Evolutionary conservation across 148 eudicot species (phyloP).

Genomic region (Pharnaceum exiguum): DNA sequence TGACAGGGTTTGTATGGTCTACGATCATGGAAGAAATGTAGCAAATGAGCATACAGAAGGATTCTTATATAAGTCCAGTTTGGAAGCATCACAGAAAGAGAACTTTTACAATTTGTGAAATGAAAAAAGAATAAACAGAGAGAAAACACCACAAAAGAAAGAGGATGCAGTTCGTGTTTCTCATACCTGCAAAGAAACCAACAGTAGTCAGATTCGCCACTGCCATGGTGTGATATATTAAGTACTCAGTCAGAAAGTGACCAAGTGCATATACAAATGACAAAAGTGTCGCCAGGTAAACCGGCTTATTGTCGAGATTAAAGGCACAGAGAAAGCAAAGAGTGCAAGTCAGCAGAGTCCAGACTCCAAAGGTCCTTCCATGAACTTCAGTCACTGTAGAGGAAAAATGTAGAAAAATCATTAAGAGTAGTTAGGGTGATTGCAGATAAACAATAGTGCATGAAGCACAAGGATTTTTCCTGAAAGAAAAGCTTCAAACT

Average conservation of each 20-base stretch:
- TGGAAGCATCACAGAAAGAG: background rate
- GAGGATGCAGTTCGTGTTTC: too few species aligned
- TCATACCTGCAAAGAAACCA: constrained; percentile 84
- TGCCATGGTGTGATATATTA: constrained; percentile 77
- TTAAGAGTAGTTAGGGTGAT: too few species aligned
- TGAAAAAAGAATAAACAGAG: background rate
- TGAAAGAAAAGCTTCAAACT: too few species aligned
- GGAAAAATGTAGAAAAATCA: constrained; percentile 7
- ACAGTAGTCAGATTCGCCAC: constrained; percentile 75
- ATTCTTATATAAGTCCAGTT: background rate
- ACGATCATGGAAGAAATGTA: too few species aligned
- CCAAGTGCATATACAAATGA: constrained; percentile 87
- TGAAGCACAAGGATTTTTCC: too few species aligned
- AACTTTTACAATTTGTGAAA: background rate
- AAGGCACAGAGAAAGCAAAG: constrained; percentile 88
- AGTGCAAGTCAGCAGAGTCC: constrained; percentile 95
- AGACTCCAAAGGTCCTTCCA: constrained; percentile 92
- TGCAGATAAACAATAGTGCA: too few species aligned
- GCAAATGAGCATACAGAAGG: background rate
- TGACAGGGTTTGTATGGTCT: too few species aligned
- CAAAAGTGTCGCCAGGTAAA: constrained; percentile 70
- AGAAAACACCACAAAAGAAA: too few species aligned
- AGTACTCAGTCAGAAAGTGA: constrained; percentile 81
- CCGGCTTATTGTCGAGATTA: constrained; percentile 91
- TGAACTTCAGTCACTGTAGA: constrained; percentile 88